Evolutionary conservation across 768 basidiomycete species (phyloP).

Genomic region (Lactarius sanguifluus): DNA sequence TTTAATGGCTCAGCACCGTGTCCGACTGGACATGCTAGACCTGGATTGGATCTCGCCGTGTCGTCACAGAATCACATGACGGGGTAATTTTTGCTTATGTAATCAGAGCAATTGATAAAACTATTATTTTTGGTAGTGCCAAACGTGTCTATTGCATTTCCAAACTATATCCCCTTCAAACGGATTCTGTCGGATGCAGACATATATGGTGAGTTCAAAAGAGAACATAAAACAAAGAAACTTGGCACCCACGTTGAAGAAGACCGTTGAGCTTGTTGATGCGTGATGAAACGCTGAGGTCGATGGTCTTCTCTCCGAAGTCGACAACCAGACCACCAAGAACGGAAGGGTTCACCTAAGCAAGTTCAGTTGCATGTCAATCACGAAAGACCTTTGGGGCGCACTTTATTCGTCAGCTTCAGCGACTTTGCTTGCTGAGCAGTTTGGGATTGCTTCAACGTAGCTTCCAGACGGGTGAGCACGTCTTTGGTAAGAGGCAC

Average conservation of each 20-base stretch:
- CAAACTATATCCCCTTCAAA: constrained; percentile 17
- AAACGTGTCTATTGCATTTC: constrained; percentile 11
- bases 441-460: constrained; percentile 82
- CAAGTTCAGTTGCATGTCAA: constrained; percentile 11
- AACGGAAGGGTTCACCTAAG: constrained; percentile 85
- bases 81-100: neutral
- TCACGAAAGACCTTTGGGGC: constrained; percentile 26
- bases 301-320: constrained; percentile 98
- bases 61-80: constrained; percentile 14
- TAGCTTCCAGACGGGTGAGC: constrained; percentile 74
- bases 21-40: neutral
- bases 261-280: constrained; percentile 93
- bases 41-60: neutral
- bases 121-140: constrained; percentile 12
- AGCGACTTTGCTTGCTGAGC: constrained; percentile 85
- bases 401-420: constrained; percentile 89
- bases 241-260: constrained; percentile 64
- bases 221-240: constrained; percentile 4
- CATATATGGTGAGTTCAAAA: neutral
- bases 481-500: constrained; percentile 74
- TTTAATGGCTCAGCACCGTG: neutral
- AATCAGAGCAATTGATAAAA: neutral
- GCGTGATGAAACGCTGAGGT: constrained; percentile 90
- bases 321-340: constrained; percentile 93
- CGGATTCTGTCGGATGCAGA: constrained; percentile 23